A percentile compares a stretch with the other conserved stretches of the same genome.
Evolutionary conservation across 2,329 filamentous ascomycete species (phyloP).

Genomic region (Calonectria hawksworthii): DNA sequence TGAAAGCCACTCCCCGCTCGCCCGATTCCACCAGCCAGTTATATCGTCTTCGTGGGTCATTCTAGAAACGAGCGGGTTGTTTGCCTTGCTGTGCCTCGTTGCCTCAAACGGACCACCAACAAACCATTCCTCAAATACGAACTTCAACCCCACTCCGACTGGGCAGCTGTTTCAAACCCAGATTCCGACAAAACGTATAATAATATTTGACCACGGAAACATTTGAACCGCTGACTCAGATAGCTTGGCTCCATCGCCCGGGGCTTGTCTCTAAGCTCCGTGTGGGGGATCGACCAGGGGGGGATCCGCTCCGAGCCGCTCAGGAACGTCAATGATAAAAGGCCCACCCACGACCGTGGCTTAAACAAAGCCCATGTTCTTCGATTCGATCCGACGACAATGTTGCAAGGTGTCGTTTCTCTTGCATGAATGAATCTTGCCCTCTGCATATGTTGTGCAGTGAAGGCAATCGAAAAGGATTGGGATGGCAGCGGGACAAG

Average conservation of each 20-base stretch:
- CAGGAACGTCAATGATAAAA: slow-evolving; percentile 5
- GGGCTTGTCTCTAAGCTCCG: background rate
- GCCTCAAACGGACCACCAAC: background rate
- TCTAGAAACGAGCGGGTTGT: slow-evolving; percentile 9
- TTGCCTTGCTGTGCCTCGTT: slow-evolving; percentile 2
- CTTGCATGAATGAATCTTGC: too few species aligned
- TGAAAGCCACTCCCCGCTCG: background rate
- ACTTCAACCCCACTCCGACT: background rate
- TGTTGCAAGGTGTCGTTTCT: background rate
- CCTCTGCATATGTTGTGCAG: background rate
- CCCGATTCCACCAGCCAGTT: background rate
- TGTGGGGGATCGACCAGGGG: slow-evolving; percentile 10
- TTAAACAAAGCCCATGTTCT: background rate
- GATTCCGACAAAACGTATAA: slow-evolving; percentile 4
- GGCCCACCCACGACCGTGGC: background rate
- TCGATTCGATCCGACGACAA: background rate
- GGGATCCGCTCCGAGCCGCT: slow-evolving; percentile 18
- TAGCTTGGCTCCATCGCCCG: background rate
- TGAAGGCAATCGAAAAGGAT: background rate
- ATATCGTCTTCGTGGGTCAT: background rate
- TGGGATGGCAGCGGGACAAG: background rate
- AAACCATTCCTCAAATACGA: background rate
- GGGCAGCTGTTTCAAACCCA: background rate
- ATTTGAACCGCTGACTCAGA: background rate
- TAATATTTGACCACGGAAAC: background rate